Evolutionary conservation across 495 filamentous ascomycete genomes (phyloP).

Genomic region (Chaetomidium leptoderma): DNA sequence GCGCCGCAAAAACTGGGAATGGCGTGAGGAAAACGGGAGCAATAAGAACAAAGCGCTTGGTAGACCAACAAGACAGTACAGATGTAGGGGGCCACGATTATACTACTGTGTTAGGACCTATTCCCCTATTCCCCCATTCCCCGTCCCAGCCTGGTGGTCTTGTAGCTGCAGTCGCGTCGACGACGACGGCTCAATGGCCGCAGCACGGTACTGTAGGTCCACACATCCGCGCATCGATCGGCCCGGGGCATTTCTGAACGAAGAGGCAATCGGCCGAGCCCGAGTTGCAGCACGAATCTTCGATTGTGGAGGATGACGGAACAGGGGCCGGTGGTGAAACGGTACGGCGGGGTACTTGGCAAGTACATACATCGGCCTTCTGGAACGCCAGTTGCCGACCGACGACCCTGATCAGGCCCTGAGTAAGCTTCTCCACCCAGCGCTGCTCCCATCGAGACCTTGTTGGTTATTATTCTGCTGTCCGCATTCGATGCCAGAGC

Average conservation of each 20-base stretch:
- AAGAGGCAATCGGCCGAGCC: background rate
- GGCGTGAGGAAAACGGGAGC: too few species aligned
- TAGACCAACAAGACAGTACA: too few species aligned
- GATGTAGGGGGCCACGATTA: too few species aligned
- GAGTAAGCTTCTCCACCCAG: conserved; percentile 1
- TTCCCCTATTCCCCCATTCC: too few species aligned
- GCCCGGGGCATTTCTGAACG: too few species aligned
- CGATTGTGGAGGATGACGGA: background rate
- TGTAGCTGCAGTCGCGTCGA: too few species aligned
- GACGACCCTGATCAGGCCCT: background rate
- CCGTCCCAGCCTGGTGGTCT: too few species aligned
- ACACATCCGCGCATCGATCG: too few species aligned
- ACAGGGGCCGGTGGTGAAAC: background rate
- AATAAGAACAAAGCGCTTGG: too few species aligned
- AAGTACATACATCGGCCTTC: conserved; percentile 13
- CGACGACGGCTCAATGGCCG: too few species aligned
- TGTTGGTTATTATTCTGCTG: background rate
- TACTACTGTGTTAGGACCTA: too few species aligned
- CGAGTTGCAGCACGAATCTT: background rate
- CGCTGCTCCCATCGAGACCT: background rate
- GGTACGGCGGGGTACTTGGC: conserved; percentile 10
- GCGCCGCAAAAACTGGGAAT: background rate
- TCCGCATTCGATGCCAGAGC: background rate
- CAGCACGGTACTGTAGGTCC: too few species aligned
- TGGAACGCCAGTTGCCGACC: conserved; percentile 5